phyloP scores from a whole-genome alignment of 805 yeast genomes.

The Metschnikowia shivogae region DNA sequence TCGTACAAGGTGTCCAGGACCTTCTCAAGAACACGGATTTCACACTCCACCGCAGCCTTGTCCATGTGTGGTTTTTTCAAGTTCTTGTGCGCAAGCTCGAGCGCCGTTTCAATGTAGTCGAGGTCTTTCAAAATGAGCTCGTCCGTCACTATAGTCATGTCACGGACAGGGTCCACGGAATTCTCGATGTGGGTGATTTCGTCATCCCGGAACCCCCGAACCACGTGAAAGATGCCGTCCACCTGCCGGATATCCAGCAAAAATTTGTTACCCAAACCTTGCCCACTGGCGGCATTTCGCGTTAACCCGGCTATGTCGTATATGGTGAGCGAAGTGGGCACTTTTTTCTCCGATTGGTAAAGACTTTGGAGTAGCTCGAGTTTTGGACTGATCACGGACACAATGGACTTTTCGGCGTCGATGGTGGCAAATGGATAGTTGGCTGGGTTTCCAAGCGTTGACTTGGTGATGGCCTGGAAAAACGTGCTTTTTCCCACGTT shows the following conservation, averaged over 20 bases:
- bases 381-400: constrained; percentile 86
- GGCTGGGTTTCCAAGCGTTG: constrained; percentile 92
- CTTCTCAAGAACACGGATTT: constrained; percentile 28
- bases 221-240: constrained; percentile 97
- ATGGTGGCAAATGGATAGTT: constrained; percentile 97
- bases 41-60: constrained; percentile 23
- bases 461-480: constrained; percentile 93
- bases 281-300: constrained; percentile 94
- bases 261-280: constrained; percentile 97
- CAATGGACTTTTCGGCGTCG: constrained; percentile 97
- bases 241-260: constrained; percentile 95
- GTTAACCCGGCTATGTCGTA: constrained; percentile 98
- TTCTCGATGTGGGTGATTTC: constrained; percentile 20
- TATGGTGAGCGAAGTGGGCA: constrained; percentile 89
- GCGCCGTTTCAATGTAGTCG: constrained; percentile 54
- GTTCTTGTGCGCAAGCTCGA: constrained; percentile 28
- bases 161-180: constrained; percentile 19
- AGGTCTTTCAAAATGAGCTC: constrained; percentile 59
- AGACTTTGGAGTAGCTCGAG: constrained; percentile 70
- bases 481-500: constrained; percentile 95
- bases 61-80: constrained; percentile 29
- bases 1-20: constrained; percentile 34
- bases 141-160: constrained; percentile 38
- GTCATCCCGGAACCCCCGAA: constrained; percentile 60
- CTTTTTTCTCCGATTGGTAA: constrained; percentile 79